Conservation (phyloP, 2,329 filamentous ascomycete species). For the Diplodia seriata region DNA sequence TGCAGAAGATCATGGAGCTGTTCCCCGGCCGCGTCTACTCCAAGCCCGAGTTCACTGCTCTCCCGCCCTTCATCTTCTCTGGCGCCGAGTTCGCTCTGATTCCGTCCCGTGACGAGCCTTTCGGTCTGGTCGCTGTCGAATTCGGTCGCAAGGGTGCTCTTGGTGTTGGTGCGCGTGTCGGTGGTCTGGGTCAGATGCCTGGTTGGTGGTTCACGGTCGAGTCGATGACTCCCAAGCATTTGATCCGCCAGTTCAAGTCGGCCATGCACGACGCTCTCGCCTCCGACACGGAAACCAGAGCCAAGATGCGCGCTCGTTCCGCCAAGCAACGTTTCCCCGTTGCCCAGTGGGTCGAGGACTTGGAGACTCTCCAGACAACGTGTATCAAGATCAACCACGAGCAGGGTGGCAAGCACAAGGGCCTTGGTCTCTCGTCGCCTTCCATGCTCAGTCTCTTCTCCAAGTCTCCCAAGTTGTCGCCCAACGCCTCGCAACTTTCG, state of each 20-base stretch:
- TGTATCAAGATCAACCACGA: constrained; percentile 55
- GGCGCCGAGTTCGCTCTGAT: constrained; percentile 73
- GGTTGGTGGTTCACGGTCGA: constrained; percentile 76
- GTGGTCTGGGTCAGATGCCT: constrained; percentile 72
- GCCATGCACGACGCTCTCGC: constrained; percentile 68
- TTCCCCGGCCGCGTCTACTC: constrained; percentile 71
- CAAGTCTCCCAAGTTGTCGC: constrained; percentile 15
- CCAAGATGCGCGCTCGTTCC: constrained; percentile 69
- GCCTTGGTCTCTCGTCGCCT: constrained; percentile 35
- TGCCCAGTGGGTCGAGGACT: constrained; percentile 69
- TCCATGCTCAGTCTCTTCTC: constrained; percentile 18
- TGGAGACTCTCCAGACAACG: constrained; percentile 67
- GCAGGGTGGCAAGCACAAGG: constrained; percentile 22
- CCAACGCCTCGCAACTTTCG: constrained; percentile 24
- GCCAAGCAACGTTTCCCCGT: constrained; percentile 72
- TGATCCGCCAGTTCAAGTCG: constrained; percentile 69
- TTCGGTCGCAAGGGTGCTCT: constrained; percentile 73
- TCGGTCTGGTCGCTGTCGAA: constrained; percentile 72
- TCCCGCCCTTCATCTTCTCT: constrained; percentile 71
- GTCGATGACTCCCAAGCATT: constrained; percentile 67
- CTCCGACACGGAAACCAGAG: constrained; percentile 62
- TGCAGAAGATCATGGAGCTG: constrained; percentile 68
- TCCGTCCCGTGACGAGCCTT: constrained; percentile 72
- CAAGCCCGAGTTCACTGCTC: constrained; percentile 71
- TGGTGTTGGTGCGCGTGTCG: constrained; percentile 70